Evolutionary conservation across 306 rosid species (phyloP), one percentile per base, ranked within the genome.

Genomic region (Castanea sativa): DNA sequence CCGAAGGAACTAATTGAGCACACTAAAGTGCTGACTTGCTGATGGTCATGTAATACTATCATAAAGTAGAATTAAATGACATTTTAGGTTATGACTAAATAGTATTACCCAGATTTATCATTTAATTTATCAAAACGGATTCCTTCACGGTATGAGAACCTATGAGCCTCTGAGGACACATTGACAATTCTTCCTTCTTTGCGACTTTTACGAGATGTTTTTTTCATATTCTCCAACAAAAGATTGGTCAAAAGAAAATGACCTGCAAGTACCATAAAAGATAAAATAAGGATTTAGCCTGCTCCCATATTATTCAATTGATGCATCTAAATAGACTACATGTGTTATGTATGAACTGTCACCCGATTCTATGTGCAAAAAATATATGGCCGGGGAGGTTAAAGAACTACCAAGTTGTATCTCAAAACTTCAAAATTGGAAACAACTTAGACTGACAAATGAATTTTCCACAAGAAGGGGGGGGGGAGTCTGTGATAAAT

Each of bases 231-330:
- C 21, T 93, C 99, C 90, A 93, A 69, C 77, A 95, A 82, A 79
- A 95, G 96, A 79, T 90, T 78, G 74, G 98, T 90, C 83, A 95
- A 76, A 52, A 92, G 96, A 93, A 95, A 93, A 85, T 90, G 97
- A 60, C 98, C 99, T 95, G 93, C 59, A 80, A 74, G 67, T 55
- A 19, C 35, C 20, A 41, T 51, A 16, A 75, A 67, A 60, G 43
- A 49, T 72, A 86, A 23, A 11, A 43, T 49, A 32, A 57, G 7
- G 53, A 21, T 27, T 73, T 51, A 60, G 38, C 63, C 52, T 18
- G 56, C n/a, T 77, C 55, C 32, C 3, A 33, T 41, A 77, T 57
- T 53, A 65, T 78, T 60, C 57, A 71, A 38, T 65, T 32, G 45
- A 14, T 23, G 69, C 23, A 75, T 41, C 58, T 63, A 25, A 15